Percentiles rank a stretch among this genome's conserved stretches.
Conservation (phyloP, 2,329 filamentous ascomycete genomes). For the Verticillium nonalfalfae region DNA sequence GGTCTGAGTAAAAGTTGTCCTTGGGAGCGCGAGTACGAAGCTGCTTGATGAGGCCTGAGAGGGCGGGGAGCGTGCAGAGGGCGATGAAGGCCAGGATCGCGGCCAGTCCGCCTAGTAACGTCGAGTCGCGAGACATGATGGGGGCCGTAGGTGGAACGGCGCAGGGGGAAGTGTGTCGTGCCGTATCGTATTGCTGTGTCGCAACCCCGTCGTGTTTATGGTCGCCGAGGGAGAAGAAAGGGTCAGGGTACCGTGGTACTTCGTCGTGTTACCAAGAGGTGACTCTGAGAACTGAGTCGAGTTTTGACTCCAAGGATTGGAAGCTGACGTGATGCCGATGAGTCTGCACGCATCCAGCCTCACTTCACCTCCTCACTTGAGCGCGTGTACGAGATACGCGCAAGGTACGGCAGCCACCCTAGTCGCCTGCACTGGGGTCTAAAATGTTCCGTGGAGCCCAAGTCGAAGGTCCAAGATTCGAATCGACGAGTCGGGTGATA, state of each 20-base stretch:
- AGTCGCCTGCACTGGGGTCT: background rate
- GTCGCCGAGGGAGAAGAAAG: background rate
- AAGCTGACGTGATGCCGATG: background rate
- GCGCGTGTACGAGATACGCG: background rate
- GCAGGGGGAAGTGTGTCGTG: background rate
- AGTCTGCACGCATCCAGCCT: background rate
- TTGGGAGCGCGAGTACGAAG: constrained; percentile 23
- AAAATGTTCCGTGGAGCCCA: background rate
- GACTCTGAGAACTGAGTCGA: background rate
- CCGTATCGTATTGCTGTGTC: background rate
- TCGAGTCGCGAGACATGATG: constrained; percentile 5
- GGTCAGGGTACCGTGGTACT: background rate
- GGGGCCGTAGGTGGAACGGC: background rate
- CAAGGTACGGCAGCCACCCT: background rate
- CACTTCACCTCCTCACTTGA: background rate
- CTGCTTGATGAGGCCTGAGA: constrained; percentile 25
- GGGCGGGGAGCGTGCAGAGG: constrained; percentile 29
- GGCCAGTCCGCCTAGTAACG: constrained; percentile 7
- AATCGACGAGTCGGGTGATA: too few relatives aligned
- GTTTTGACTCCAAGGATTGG: background rate
- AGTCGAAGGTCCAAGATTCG: background rate
- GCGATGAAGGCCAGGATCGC: constrained; percentile 26
- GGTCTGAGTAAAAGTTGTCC: constrained; percentile 56
- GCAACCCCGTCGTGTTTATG: background rate
- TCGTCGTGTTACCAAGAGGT: background rate